Evolutionary conservation across 2,329 filamentous ascomycete species (phyloP).

Genomic region (Penicillium sp.): DNA sequence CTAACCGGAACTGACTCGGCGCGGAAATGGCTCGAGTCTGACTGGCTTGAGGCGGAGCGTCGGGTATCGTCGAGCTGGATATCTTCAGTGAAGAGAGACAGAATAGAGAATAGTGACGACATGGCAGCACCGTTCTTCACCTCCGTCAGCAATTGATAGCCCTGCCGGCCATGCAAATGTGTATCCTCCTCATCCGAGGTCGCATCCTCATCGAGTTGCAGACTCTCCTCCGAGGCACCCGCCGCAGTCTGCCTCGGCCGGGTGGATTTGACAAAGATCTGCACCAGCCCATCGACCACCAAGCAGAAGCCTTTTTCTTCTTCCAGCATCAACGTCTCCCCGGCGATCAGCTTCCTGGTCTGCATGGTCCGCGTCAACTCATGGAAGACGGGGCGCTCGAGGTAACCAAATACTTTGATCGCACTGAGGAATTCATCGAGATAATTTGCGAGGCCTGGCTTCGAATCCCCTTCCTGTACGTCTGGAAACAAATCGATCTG

Average conservation of each 20-base stretch:
- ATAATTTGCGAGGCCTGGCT: conserved; percentile 90
- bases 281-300: conserved; percentile 90
- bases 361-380: conserved; percentile 98
- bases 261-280: conserved; percentile 95
- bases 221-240: conserved; percentile 37
- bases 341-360: conserved; percentile 89
- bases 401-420: conserved; percentile 97
- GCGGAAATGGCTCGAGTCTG: conserved; percentile 26
- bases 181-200: conserved; percentile 64
- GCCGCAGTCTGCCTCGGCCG: conserved; percentile 37
- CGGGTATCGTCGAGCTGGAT: conserved; percentile 67
- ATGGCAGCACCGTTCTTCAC: conserved; percentile 97
- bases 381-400: conserved; percentile 94
- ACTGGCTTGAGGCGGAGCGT: conserved; percentile 42
- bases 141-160: conserved; percentile 91
- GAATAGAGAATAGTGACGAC: conserved; percentile 96
- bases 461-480: conserved; percentile 79
- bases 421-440: conserved; percentile 96
- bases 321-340: conserved; percentile 89
- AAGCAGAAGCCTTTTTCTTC: conserved; percentile 98
- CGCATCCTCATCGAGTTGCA: conserved; percentile 40
- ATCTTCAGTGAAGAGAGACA: conserved; percentile 94
- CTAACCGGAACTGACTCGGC: conserved; percentile 37
- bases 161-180: conserved; percentile 60
- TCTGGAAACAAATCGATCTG: conserved; percentile 94